Percentiles rank a stretch among this genome's conserved stretches.
Evolutionary conservation across 2,329 filamentous ascomycete species (phyloP).

Genomic region (Phialophora expanda): DNA sequence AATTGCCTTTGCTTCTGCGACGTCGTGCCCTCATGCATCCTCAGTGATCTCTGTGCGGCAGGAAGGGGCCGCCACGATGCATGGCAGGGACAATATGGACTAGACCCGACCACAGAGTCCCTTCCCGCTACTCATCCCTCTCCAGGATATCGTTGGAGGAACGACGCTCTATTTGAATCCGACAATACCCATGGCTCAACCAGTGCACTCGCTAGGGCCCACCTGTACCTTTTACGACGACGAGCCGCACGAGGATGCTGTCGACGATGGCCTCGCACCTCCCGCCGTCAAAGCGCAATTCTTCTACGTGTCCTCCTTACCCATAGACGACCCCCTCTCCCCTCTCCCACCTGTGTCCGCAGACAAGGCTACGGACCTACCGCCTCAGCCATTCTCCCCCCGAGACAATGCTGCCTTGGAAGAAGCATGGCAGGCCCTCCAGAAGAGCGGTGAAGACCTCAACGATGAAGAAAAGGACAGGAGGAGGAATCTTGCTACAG

Average conservation of each 20-base stretch:
- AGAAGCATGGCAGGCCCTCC: slow-evolving; percentile 72
- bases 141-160: background rate
- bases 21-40: background rate
- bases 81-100: background rate
- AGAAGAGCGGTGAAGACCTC: slow-evolving; percentile 30
- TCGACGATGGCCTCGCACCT: slow-evolving; percentile 54
- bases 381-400: slow-evolving; percentile 76
- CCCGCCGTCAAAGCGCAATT: slow-evolving; percentile 70
- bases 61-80: background rate
- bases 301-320: slow-evolving; percentile 81
- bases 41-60: background rate
- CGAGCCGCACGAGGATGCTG: slow-evolving; percentile 18
- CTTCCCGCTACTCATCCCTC: background rate
- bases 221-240: slow-evolving; percentile 59
- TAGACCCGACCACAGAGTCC: background rate
- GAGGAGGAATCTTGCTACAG: slow-evolving; percentile 26
- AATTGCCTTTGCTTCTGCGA: background rate
- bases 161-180: background rate
- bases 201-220: slow-evolving; percentile 64
- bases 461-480: slow-evolving; percentile 17
- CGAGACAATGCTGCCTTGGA: slow-evolving; percentile 82
- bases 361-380: slow-evolving; percentile 56
- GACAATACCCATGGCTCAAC: slow-evolving; percentile 45
- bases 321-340: slow-evolving; percentile 88
- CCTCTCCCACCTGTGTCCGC: slow-evolving; percentile 63